A percentile compares a stretch with the other conserved stretches of the same genome.
Conservation (phyloP, 2,329 filamentous ascomycete species). For the Cladosporium sp. region DNA sequence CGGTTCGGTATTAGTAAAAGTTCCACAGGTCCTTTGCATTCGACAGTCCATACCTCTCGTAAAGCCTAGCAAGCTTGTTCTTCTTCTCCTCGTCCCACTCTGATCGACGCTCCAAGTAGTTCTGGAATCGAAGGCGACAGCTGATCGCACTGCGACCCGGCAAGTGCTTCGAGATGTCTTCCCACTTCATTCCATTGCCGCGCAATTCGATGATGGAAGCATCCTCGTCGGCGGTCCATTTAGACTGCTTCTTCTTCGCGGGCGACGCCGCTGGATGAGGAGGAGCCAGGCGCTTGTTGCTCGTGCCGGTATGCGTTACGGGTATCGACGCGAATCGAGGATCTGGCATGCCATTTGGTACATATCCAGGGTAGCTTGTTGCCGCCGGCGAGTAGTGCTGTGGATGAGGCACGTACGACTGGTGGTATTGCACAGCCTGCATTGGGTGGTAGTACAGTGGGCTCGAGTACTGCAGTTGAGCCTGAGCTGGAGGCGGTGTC, state of each 20-base stretch:
- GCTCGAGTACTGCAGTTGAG: conserved; percentile 19
- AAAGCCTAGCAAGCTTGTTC: conserved; percentile 89
- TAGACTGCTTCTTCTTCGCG: conserved; percentile 91
- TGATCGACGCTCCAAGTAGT: conserved; percentile 86
- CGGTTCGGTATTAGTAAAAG: conserved; percentile 12
- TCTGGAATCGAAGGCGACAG: conserved; percentile 91
- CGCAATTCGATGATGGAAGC: conserved; percentile 88
- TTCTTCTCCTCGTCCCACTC: conserved; percentile 98
- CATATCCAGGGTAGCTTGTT: neutral
- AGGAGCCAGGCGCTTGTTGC: conserved; percentile 37
- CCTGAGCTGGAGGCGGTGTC: conserved; percentile 23
- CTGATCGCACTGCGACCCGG: conserved; percentile 90
- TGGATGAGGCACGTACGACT: conserved; percentile 23
- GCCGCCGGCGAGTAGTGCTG: conserved; percentile 11
- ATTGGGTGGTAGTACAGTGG: conserved; percentile 23
- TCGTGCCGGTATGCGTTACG: conserved; percentile 33
- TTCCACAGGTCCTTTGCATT: neutral
- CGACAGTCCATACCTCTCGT: conserved; percentile 70
- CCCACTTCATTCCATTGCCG: conserved; percentile 94
- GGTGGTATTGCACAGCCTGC: conserved; percentile 22
- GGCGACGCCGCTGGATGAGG: conserved; percentile 54
- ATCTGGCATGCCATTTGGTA: conserved; percentile 8
- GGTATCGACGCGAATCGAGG: conserved; percentile 20
- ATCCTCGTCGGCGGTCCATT: conserved; percentile 93
- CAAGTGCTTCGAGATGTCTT: conserved; percentile 88